A percentile compares a stretch with the other conserved stretches of the same genome.
Conservation (phyloP, 345 rosid genomes). For the Gossypium thurberi region DNA sequence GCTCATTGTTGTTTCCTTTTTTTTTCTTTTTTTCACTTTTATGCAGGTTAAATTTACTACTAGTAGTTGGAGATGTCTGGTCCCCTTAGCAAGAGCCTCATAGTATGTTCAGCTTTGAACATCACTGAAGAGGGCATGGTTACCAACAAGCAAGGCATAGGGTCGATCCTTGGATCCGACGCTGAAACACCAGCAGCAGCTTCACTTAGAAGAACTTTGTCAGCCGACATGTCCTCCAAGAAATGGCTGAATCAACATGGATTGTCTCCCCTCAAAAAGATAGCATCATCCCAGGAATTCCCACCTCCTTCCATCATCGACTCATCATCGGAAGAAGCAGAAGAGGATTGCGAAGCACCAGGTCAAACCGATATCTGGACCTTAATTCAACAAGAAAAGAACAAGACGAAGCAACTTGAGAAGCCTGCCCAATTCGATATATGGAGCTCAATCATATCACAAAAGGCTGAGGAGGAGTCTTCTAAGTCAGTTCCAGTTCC, state of each 20-base stretch:
- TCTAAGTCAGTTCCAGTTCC: constrained; percentile 36
- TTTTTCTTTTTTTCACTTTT: not conserved
- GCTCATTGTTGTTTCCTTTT: not conserved
- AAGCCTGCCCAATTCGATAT: constrained; percentile 36
- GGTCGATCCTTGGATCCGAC: constrained; percentile 59
- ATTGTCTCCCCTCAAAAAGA: constrained; percentile 46
- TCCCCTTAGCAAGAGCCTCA: constrained; percentile 36
- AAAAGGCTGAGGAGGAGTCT: constrained; percentile 35
- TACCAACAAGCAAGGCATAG: constrained; percentile 53
- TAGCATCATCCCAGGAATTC: constrained; percentile 50
- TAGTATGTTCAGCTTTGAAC: constrained; percentile 39
- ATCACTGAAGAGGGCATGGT: constrained; percentile 28
- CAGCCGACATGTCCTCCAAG: constrained; percentile 81
- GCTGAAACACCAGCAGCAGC: constrained; percentile 23
- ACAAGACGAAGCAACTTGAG: constrained; percentile 24
- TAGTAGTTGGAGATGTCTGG: constrained; percentile 33
- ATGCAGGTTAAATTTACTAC: constrained; percentile 23
- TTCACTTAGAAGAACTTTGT: constrained; percentile 69
- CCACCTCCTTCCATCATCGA: constrained; percentile 12
- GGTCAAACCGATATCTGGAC: constrained; percentile 44
- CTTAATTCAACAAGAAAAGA: constrained; percentile 37
- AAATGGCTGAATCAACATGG: constrained; percentile 55
- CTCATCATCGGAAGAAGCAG: constrained; percentile 13
- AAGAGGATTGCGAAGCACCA: constrained; percentile 8
- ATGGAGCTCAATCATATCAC: constrained; percentile 57